These are phyloP conservation scores for Skeletonema tropicum DNA, from an alignment of 108 stramenopile species.

Conservation along the genomic window DNA sequence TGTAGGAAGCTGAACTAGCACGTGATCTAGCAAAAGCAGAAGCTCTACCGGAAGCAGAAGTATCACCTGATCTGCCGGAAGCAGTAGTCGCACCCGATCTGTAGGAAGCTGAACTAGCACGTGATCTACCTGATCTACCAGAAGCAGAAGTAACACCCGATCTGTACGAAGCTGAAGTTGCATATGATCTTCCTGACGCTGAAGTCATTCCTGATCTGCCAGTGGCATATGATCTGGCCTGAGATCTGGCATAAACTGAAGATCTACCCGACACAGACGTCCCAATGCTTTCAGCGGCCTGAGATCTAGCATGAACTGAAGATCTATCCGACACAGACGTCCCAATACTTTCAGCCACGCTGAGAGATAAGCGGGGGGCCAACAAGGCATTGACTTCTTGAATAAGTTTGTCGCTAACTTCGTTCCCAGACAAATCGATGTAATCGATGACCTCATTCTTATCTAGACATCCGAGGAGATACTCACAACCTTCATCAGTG, in stretches of 20 bases:
- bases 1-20: not conserved
- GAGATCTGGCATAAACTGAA: not conserved
- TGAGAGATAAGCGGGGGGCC: not conserved
- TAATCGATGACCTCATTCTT: slow-evolving; percentile 22
- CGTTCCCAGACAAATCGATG: slow-evolving; percentile 40
- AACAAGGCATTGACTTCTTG: slow-evolving; percentile 22
- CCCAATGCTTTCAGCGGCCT: not conserved
- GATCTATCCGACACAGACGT: not conserved
- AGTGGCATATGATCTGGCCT: not conserved
- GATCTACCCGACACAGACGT: not conserved
- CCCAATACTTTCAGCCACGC: not conserved
- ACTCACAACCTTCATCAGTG: slow-evolving; percentile 34
- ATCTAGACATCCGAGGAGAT: slow-evolving; percentile 32
- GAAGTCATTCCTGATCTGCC: not conserved
- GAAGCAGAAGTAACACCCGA: not conserved
- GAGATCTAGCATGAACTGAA: not conserved
- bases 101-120: not conserved
- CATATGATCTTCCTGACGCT: not conserved
- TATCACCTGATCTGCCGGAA: not conserved
- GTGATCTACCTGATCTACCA: not conserved
- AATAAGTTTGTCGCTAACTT: slow-evolving; percentile 28
- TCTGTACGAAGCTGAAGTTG: not conserved
- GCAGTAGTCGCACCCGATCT: not conserved
- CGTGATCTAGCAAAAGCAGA: not conserved
- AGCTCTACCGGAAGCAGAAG: no score